Base-by-base conservation (phyloP, 495 filamentous ascomycete species). In the Talaromyces ruber region DNA sequence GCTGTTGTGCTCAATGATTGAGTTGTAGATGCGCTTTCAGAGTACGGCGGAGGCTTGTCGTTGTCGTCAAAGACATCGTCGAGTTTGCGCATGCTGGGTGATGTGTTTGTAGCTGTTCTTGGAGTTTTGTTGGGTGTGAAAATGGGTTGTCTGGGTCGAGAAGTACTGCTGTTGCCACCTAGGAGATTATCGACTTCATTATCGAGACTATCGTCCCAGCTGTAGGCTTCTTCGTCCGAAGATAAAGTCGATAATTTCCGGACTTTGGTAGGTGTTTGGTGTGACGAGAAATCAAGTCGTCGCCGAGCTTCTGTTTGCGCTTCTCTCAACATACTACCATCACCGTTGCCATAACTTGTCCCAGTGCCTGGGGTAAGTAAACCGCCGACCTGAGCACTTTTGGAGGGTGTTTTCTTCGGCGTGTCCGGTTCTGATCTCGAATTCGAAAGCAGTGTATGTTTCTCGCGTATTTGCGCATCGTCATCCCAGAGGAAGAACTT, bases 401-500 rank as follows among this genome's bases (percentile, higher is more conserved):
- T 7, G 53, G 28, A 26, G 55, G 61, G n/a, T 55, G 62, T 39
- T 63, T 61, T 60, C 28, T 51, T 60, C 4, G 68, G 67, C 1
- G 68, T 68, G 54, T 58, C 55, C 9, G 65, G 56, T 61, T 83
- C 80, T 0, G 77, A 72, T 53, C 71, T 73, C 16, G 76, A 79
- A 65, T 86, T 87, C 60, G 74, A 79, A 24, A 81, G 64, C 3
- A 86, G 67, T 7, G 75, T 72, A 12, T 68, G 65, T 64, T 78
- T 76, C 66, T 89, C 86, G 16, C 85, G 79, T 21, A 62, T 63
- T 34, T 79, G 71, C 0, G 88, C 88, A n/a, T 84, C 81, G 28
- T 84, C 81, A 28, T 79, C 77, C 83, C 85, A 92, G 2, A 91
- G 72, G 68, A 91, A 93, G 77, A 92, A 92, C 16, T 77, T 74